These are phyloP conservation scores for Sporothrix mexicana DNA, from an alignment of 2,329 filamentous ascomycete species.

Conservation along the genomic window DNA sequence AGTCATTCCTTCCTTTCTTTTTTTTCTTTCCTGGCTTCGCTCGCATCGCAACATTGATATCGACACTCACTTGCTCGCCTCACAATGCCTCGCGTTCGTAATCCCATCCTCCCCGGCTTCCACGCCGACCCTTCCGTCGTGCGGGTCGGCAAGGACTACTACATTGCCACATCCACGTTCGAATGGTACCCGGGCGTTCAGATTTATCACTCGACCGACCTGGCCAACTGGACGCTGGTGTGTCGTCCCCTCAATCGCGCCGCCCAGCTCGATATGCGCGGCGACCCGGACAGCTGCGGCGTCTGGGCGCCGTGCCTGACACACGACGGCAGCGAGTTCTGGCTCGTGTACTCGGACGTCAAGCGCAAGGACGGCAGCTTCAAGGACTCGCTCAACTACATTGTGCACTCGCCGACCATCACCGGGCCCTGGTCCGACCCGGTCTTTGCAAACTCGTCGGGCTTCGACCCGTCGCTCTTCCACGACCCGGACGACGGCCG, in stretches of 20 bases:
- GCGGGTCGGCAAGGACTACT: conserved; percentile 47
- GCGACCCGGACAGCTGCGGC: conserved; percentile 64
- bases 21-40: background rate
- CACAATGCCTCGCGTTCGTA: conserved; percentile 43
- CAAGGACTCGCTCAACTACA: conserved; percentile 52
- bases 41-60: background rate
- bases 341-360: conserved; percentile 69
- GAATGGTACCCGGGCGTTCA: conserved; percentile 59
- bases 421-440: conserved; percentile 68
- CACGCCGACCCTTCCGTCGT: conserved; percentile 58
- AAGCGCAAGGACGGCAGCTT: conserved; percentile 71
- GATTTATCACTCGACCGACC: conserved; percentile 58
- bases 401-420: conserved; percentile 59
- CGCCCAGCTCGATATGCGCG: conserved; percentile 55
- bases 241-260: conserved; percentile 51
- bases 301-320: conserved; percentile 70
- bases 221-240: conserved; percentile 55
- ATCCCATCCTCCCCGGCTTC: conserved; percentile 63
- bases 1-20: background rate
- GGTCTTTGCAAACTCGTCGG: conserved; percentile 58
- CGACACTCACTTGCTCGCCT: background rate
- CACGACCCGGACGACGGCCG: conserved; percentile 59
- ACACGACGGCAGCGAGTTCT: conserved; percentile 65
- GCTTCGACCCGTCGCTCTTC: conserved; percentile 66
- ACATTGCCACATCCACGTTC: conserved; percentile 60